Percentiles rank a stretch among this genome's conserved stretches.
phyloP scores from a whole-genome alignment of 495 filamentous ascomycete species.

The Tuber borchii region DNA sequence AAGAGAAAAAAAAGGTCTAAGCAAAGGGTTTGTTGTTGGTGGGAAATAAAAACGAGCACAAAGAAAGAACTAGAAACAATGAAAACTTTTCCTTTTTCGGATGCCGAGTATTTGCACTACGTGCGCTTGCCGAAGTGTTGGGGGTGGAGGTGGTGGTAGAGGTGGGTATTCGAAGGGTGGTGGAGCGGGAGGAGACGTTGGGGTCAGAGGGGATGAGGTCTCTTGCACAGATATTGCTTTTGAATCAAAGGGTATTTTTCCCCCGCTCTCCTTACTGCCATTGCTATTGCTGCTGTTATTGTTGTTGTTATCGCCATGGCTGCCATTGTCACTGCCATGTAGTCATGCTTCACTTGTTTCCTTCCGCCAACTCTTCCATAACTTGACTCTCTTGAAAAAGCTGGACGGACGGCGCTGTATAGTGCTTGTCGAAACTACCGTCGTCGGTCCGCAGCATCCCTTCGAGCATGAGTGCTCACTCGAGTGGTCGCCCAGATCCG shows the following conservation, averaged over 20 bases:
- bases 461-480: conserved; percentile 42
- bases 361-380: conserved; percentile 38
- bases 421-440: conserved; percentile 33
- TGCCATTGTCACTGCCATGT: conserved; percentile 37
- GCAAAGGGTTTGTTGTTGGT: neutral
- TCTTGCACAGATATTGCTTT: conserved; percentile 17
- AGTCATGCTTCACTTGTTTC: conserved; percentile 41
- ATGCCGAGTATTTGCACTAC: conserved; percentile 29
- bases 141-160: neutral
- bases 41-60: conserved; percentile 25
- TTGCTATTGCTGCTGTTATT: conserved; percentile 8
- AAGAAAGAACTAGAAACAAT: conserved; percentile 40
- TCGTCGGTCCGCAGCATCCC: conserved; percentile 31
- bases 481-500: conserved; percentile 38
- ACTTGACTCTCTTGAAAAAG: conserved; percentile 41
- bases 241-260: conserved; percentile 21
- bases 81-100: conserved; percentile 42
- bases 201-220: conserved; percentile 4
- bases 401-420: conserved; percentile 39
- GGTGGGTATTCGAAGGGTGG: conserved; percentile 2
- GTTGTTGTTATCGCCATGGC: conserved; percentile 10
- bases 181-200: neutral
- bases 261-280: conserved; percentile 16
- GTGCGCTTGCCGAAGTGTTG: conserved; percentile 1
- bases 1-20: conserved; percentile 5